These are phyloP conservation scores for Trichoderma pleuroti DNA, from an alignment of 2,329 filamentous ascomycete species.

Conservation along the genomic window DNA sequence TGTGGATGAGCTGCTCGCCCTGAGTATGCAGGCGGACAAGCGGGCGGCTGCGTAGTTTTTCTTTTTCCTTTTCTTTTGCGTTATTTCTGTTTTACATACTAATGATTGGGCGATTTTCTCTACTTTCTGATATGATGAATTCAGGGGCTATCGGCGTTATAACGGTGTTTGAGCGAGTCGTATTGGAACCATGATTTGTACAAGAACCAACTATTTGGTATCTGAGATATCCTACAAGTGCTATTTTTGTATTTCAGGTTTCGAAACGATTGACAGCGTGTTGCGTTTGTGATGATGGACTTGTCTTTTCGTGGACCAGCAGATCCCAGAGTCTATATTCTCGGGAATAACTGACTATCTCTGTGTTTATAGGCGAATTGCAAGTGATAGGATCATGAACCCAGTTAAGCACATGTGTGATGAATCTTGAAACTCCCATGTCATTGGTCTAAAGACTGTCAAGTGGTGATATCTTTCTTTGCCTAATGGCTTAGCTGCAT, in stretches of 20 bases:
- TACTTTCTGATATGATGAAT: neutral
- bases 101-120: neutral
- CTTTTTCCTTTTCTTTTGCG: too few species aligned
- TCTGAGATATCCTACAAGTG: neutral
- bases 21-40: neutral
- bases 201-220: neutral
- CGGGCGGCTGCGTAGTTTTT: neutral
- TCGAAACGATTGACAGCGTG: neutral
- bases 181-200: neutral
- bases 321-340: too few species aligned
- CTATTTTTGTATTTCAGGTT: neutral
- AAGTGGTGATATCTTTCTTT: neutral
- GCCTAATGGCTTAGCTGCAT: neutral
- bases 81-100: neutral
- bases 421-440: accelerated
- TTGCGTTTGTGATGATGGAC: neutral
- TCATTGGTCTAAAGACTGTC: neutral
- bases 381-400: neutral
- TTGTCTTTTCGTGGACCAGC: neutral
- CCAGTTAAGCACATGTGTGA: neutral
- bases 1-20: neutral
- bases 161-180: neutral
- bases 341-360: too few species aligned
- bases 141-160: neutral
- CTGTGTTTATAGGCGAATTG: neutral